Conservation (phyloP, 805 yeast genomes). For the Cyberlindnera misumaiensis region DNA sequence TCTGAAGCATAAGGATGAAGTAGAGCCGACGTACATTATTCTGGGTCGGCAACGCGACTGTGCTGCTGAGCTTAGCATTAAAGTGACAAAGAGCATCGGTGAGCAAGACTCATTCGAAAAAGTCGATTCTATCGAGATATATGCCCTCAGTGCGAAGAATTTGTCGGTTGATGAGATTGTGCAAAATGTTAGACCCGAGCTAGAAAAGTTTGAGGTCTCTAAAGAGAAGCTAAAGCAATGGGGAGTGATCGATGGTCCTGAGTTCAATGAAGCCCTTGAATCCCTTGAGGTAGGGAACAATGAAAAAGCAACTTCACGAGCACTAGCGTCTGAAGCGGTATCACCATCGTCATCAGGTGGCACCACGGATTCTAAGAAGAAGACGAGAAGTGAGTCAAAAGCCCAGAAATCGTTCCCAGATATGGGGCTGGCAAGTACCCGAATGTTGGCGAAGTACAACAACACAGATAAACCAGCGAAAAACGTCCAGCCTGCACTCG, state of each 20-base stretch:
- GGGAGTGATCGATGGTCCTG: slow-evolving; percentile 23
- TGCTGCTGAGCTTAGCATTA: slow-evolving; percentile 8
- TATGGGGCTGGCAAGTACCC: slow-evolving; percentile 13
- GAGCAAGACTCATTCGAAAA: slow-evolving; percentile 25
- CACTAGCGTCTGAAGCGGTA: neutral
- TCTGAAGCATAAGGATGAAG: slow-evolving; percentile 27
- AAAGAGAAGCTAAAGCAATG: slow-evolving; percentile 14
- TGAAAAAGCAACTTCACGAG: neutral
- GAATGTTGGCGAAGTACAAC: slow-evolving; percentile 13
- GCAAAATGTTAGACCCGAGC: slow-evolving; percentile 5
- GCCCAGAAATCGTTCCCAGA: slow-evolving; percentile 9
- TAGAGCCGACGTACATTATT: slow-evolving; percentile 36
- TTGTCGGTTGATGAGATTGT: slow-evolving; percentile 16
- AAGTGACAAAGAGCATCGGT: slow-evolving; percentile 22
- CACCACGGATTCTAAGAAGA: no score
- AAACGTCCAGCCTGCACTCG: slow-evolving; percentile 11
- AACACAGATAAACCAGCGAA: slow-evolving; percentile 1
- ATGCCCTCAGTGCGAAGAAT: slow-evolving; percentile 26
- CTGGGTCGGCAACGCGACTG: slow-evolving; percentile 27
- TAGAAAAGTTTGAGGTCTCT: slow-evolving; percentile 7
- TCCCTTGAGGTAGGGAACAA: no score
- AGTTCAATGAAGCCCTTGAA: slow-evolving; percentile 3
- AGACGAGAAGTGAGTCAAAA: no score
- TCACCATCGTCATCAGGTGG: no score
- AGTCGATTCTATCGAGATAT: slow-evolving; percentile 32